Conservation (phyloP, 139 green algal genomes). For the Gonium pectorale region DNA sequence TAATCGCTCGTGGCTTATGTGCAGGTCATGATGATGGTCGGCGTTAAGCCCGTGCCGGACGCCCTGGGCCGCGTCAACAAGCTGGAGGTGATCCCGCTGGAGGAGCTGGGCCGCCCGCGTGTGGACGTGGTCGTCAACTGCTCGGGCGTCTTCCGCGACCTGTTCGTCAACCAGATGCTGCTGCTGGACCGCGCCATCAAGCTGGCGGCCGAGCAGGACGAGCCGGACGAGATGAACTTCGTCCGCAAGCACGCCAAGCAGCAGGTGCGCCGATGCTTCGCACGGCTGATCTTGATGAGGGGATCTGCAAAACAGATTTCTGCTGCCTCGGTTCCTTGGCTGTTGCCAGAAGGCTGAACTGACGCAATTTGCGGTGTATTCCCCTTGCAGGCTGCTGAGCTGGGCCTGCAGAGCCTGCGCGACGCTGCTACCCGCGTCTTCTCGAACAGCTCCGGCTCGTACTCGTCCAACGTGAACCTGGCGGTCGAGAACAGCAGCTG, state of each 20-base stretch:
- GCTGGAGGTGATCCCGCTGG: slow-evolving; percentile 97
- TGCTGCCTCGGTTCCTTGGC: too few relatives aligned
- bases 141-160: slow-evolving; percentile 98
- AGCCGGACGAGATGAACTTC: slow-evolving; percentile 99
- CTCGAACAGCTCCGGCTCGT: slow-evolving; percentile 95
- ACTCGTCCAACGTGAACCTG: slow-evolving; percentile 99
- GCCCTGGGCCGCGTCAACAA: slow-evolving; percentile 99
- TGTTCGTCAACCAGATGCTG: slow-evolving; percentile 99
- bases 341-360: too few relatives aligned
- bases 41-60: slow-evolving; percentile 93
- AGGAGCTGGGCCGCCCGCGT: slow-evolving; percentile 95
- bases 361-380: too few relatives aligned
- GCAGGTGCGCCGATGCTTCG: slow-evolving; percentile 70
- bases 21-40: slow-evolving; percentile 96
- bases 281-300: too few relatives aligned
- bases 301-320: too few relatives aligned
- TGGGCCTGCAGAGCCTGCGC: slow-evolving; percentile 82
- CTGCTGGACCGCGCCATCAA: slow-evolving; percentile 97
- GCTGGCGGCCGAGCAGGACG: slow-evolving; percentile 97
- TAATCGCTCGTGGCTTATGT: not conserved
- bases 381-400: slow-evolving; percentile 84
- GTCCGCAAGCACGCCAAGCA: slow-evolving; percentile 98
- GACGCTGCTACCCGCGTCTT: slow-evolving; percentile 97
- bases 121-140: slow-evolving; percentile 99
- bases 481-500: slow-evolving; percentile 98